These are phyloP conservation scores for Trichoderma simmonsii DNA, from an alignment of 2,329 filamentous ascomycete species.

Conservation along the genomic window DNA sequence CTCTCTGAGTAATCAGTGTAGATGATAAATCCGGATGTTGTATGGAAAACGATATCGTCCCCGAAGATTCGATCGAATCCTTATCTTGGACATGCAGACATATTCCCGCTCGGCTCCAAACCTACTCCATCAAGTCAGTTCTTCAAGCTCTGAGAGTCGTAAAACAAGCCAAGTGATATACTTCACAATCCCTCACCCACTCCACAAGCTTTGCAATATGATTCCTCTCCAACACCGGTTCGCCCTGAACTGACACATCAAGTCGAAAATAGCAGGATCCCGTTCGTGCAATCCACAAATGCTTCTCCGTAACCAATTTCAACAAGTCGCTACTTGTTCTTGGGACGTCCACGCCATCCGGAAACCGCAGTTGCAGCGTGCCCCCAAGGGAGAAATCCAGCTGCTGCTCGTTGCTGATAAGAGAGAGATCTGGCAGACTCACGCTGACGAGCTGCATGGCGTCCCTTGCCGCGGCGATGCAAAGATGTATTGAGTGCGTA, in stretches of 20 bases:
- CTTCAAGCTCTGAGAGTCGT: background rate
- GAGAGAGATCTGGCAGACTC: conserved; percentile 27
- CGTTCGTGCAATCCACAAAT: conserved; percentile 35
- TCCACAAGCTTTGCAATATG: conserved; percentile 20
- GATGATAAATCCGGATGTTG: conserved; percentile 37
- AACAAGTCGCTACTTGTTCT: conserved; percentile 27
- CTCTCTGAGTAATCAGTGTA: conserved; percentile 28
- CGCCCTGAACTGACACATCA: conserved; percentile 25
- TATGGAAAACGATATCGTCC: conserved; percentile 32
- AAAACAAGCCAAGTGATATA: conserved; percentile 17
- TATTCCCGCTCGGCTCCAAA: conserved; percentile 34
- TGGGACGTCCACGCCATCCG: conserved; percentile 15
- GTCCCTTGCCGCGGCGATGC: background rate
- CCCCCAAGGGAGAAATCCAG: conserved; percentile 27
- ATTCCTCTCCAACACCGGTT: conserved; percentile 18
- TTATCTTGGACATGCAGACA: conserved; percentile 25
- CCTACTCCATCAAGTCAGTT: conserved; percentile 21
- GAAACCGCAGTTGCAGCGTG: conserved; percentile 29
- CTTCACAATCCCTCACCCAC: conserved; percentile 28
- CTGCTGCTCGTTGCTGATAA: conserved; percentile 24
- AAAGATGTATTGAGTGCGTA: background rate
- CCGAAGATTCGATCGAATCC: conserved; percentile 15
- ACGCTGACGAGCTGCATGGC: conserved; percentile 21
- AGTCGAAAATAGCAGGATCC: conserved; percentile 31
- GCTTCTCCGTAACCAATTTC: conserved; percentile 21